Percentiles rank a stretch among this genome's conserved stretches.
phyloP scores from a whole-genome alignment of 225 moss, liverwort and hornwort genomes.

The Anthoceros angustus region DNA sequence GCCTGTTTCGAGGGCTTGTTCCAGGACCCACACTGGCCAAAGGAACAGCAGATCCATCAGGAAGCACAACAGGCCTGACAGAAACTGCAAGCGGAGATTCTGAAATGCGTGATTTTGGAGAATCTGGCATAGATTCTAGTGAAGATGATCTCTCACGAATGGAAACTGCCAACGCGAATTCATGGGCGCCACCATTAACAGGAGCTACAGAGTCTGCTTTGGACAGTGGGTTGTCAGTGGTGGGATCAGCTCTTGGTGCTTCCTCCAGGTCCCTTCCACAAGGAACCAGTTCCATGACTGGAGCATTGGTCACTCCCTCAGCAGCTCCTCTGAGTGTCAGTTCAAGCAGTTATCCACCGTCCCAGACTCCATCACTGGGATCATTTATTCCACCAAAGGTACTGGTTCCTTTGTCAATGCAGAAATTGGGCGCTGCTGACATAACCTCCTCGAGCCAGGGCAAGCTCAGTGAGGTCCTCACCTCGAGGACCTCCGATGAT shows the following conservation, averaged over 20 bases:
- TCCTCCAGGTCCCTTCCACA: slow-evolving; percentile 1
- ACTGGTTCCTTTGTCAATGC: slow-evolving; percentile 88
- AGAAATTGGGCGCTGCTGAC: slow-evolving; percentile 28
- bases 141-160: neutral
- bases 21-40: slow-evolving; percentile 51
- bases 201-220: neutral
- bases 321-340: slow-evolving; percentile 8
- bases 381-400: slow-evolving; percentile 58
- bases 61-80: slow-evolving; percentile 22
- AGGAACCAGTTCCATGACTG: neutral
- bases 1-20: slow-evolving; percentile 80
- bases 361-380: slow-evolving; percentile 24
- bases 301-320: slow-evolving; percentile 7
- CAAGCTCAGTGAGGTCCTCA: slow-evolving; percentile 61
- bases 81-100: slow-evolving; percentile 14
- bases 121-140: neutral
- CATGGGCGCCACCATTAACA: neutral
- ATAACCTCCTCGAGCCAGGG: slow-evolving; percentile 29
- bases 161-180: neutral
- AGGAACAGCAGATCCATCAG: slow-evolving; percentile 9
- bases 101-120: neutral
- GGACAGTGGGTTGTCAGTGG: slow-evolving; percentile 7
- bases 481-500: slow-evolving; percentile 43
- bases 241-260: slow-evolving; percentile 9
- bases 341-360: neutral